Evolutionary conservation across 2,329 filamentous ascomycete species (phyloP), one percentile per base, ranked within the genome.

Genomic region (Alternaria angustiovoidea): DNA sequence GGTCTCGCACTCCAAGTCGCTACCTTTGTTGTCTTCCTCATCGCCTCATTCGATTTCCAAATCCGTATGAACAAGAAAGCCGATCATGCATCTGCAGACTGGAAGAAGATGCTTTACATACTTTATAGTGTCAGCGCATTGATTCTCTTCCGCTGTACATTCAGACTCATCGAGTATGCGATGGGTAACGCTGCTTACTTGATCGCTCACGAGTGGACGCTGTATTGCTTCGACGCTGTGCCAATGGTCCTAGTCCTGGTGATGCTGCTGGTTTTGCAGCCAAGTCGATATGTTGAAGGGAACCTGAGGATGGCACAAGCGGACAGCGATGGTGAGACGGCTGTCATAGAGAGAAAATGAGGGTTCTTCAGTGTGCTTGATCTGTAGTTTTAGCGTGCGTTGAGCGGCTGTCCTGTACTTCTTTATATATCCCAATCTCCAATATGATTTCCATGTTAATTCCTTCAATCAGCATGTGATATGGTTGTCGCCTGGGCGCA

Each of bases 91-190:
- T 24, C 32, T 3, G 12, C 34, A 36, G 8, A 49, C 14, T 76
- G 75, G 74, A 67, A 54, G 47, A 73, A 64, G 57, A 71, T 74
- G 59, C 56, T 76, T 2, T 69, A 67, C 62, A 77, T 78, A 0
- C 74, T 87, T 18, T 86, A 87, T 66, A 61, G 70, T 4, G 77
- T 81, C 47, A 83, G 80, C 64, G 63, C 74, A 1, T 70, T 86
- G 18, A 84, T 87, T 63, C 74, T 87, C 54, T 61, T 84, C 11
- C 80, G 85, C 38, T 83, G 78, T 36, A 67, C 83, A 1, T 85
- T 86, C 61, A 80, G 85, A 32, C 72, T 86, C 22, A 71, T 82
- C 8, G 85, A 87, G 71, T 87, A 84, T 62, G 65, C 77, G 0
- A 75, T 81, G 70, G 84, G 84, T 0, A 78, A 81, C 41, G 70